Base-by-base conservation (phyloP, 208 protist species). In the Herpetomonas tarakana region DNA sequence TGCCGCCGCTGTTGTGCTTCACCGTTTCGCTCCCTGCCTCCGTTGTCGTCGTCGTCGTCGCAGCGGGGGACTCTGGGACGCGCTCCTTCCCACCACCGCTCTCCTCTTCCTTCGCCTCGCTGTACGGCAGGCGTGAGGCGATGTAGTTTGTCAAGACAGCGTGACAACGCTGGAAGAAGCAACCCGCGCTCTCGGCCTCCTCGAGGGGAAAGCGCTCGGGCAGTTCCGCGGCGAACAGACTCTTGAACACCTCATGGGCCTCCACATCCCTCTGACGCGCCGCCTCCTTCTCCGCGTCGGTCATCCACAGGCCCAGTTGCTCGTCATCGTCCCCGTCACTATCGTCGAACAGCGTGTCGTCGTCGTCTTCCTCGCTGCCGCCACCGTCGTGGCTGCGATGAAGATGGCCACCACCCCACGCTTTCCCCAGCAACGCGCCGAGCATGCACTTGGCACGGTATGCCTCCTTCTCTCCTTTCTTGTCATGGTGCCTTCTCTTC, bases 141-240 rank as follows among this genome's bases (percentile, higher is more conserved):
- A 77, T 49, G 62, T 85, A 85, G 66, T 72, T 78, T 11, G 66
- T 69, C 18, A 91, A 52, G 45, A 91, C 71, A 2, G 65, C 49
- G 44, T 78, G 67, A 52, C 79, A 91, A 4, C 61, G 71, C 0
- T 54, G 53, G 41, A 91, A 91, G 52, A 91, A 91, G 25, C 49
- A 31, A 22, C 41, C 30, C 14, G 64, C 66, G 11, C 47, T 16
- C n/a, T 68, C 65, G 28, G 85, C 76, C 51, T 80, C 65, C 45
- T 65, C 69, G 3, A 26, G n/a, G 12, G 53, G 49, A 29, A 61
- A 62, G 18, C 65, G 52, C 21, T 68, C 62, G 0, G 75, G 62
- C 51, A 74, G 61, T 46, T 71, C 68, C 22, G 68, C 61, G 18
- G 62, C 45, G 22, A 83, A 57, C 47, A 75, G 58, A 11, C 27